Percentiles rank a stretch among this genome's conserved stretches.
Conservation (phyloP, 2,329 filamentous ascomycete species). For the Fusarium camptoceras region DNA sequence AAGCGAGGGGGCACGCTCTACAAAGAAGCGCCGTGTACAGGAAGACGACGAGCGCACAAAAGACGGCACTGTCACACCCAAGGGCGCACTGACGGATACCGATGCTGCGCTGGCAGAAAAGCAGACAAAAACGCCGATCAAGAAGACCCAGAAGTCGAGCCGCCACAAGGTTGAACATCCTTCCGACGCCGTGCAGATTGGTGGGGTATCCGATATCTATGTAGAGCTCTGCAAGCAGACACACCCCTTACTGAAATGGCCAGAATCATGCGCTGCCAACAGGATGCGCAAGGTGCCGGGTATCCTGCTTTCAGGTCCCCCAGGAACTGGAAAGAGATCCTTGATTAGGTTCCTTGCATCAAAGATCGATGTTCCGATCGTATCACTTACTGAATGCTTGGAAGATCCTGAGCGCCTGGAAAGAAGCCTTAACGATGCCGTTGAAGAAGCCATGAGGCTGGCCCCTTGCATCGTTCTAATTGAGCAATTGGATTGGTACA, state of each 20-base stretch:
- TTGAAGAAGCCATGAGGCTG: constrained; percentile 83
- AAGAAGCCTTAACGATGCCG: constrained; percentile 54
- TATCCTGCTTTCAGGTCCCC: constrained; percentile 81
- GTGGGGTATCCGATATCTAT: constrained; percentile 48
- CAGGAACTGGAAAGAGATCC: constrained; percentile 84
- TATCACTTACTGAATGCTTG: constrained; percentile 62
- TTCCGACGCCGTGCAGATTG: constrained; percentile 41
- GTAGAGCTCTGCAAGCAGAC: constrained; percentile 36
- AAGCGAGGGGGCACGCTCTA: constrained; percentile 38
- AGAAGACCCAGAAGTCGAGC: constrained; percentile 48
- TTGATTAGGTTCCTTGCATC: constrained; percentile 80
- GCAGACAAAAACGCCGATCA: constrained; percentile 46
- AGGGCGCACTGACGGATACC: constrained; percentile 34
- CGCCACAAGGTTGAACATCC: constrained; percentile 50
- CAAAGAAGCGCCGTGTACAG: constrained; percentile 52
- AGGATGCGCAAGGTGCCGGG: constrained; percentile 55
- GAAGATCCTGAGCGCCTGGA: constrained; percentile 55
- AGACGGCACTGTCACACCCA: constrained; percentile 26
- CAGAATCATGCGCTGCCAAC: constrained; percentile 33
- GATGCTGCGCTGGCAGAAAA: constrained; percentile 39
- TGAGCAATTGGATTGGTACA: constrained; percentile 85
- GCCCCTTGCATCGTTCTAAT: constrained; percentile 93
- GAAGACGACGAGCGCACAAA: constrained; percentile 43
- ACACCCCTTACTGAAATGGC: constrained; percentile 33
- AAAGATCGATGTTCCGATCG: constrained; percentile 77